Percentiles rank a stretch among this genome's conserved stretches.
phyloP scores from a whole-genome alignment of 345 rosid genomes.

The Citrus glauca region DNA sequence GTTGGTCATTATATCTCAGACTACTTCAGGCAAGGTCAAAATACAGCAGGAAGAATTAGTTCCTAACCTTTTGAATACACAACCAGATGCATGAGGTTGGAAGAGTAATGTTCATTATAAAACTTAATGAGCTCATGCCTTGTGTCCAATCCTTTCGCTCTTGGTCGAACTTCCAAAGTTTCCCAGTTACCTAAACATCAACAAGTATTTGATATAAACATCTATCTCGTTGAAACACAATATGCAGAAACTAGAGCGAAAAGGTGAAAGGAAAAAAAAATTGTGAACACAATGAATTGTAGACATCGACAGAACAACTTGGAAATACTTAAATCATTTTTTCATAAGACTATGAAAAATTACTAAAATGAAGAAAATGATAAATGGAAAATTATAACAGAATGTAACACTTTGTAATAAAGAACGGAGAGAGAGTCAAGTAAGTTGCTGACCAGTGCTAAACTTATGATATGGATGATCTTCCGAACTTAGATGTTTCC shows the following conservation, averaged over 20 bases:
- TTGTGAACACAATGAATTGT: not conserved
- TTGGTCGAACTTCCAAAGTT: slow-evolving; percentile 76
- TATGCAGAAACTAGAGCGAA: not conserved
- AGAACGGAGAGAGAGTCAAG: not conserved
- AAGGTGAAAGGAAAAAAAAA: not conserved
- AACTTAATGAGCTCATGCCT: slow-evolving; percentile 77
- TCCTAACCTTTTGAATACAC: slow-evolving; percentile 76
- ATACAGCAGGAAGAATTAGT: slow-evolving; percentile 5
- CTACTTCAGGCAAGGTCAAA: not conserved
- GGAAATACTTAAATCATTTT: not conserved
- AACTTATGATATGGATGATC: slow-evolving; percentile 90
- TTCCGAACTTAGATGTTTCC: slow-evolving; percentile 68
- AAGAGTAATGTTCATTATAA: slow-evolving; percentile 80
- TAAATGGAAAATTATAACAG: not conserved
- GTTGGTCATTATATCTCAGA: slow-evolving; percentile 5
- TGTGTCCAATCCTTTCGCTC: slow-evolving; percentile 74
- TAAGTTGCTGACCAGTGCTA: slow-evolving; percentile 60
- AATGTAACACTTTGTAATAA: not conserved
- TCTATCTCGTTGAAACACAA: not conserved
- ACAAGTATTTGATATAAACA: slow-evolving; percentile 8
- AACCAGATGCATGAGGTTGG: slow-evolving; percentile 87
- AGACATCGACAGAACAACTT: not conserved
- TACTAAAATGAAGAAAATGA: not conserved
- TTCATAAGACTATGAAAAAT: not conserved
- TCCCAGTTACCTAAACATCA: slow-evolving; percentile 70